These are phyloP conservation scores for Meripilus lineatus DNA, from an alignment of 1,284 basidiomycete genomes.

Conservation along the genomic window DNA sequence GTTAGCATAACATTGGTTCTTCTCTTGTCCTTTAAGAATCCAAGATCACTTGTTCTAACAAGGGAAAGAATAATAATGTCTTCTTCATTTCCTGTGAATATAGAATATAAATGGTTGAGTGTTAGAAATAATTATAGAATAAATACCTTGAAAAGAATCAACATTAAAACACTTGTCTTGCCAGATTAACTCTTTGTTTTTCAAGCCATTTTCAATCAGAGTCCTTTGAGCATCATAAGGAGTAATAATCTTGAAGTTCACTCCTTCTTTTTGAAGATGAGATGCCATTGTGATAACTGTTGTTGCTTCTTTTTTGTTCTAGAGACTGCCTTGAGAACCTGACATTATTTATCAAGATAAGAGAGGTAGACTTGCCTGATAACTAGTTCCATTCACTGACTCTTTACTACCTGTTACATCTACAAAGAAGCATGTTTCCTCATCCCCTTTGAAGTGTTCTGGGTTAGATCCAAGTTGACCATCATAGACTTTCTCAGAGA, in stretches of 20 bases:
- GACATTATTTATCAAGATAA: slow-evolving; percentile 14
- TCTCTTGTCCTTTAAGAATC: slow-evolving; percentile 44
- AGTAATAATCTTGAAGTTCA: slow-evolving; percentile 44
- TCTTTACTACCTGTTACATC: slow-evolving; percentile 41
- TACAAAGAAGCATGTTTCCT: slow-evolving; percentile 38
- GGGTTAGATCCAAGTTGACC: slow-evolving; percentile 33
- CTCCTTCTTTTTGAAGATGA: slow-evolving; percentile 31
- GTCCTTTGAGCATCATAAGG: slow-evolving; percentile 52
- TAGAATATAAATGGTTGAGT: slow-evolving; percentile 14
- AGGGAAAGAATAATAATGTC: slow-evolving; percentile 59
- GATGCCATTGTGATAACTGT: slow-evolving; percentile 39
- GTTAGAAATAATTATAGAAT: background rate
- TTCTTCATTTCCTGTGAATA: slow-evolving; percentile 32
- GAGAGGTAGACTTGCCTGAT: slow-evolving; percentile 31
- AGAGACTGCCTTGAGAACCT: slow-evolving; percentile 11
- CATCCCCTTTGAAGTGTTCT: slow-evolving; percentile 23
- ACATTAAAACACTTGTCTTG: slow-evolving; percentile 45
- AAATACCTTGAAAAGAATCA: slow-evolving; percentile 40
- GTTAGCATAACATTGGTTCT: slow-evolving; percentile 70
- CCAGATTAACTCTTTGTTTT: slow-evolving; percentile 33
- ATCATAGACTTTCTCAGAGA: slow-evolving; percentile 62
- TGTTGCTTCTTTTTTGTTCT: slow-evolving; percentile 41
- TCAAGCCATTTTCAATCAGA: slow-evolving; percentile 36
- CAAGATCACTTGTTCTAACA: slow-evolving; percentile 40
- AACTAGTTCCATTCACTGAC: slow-evolving; percentile 34